Conservation (phyloP, 495 filamentous ascomycete species). For the Xylaria flabelliformis region DNA sequence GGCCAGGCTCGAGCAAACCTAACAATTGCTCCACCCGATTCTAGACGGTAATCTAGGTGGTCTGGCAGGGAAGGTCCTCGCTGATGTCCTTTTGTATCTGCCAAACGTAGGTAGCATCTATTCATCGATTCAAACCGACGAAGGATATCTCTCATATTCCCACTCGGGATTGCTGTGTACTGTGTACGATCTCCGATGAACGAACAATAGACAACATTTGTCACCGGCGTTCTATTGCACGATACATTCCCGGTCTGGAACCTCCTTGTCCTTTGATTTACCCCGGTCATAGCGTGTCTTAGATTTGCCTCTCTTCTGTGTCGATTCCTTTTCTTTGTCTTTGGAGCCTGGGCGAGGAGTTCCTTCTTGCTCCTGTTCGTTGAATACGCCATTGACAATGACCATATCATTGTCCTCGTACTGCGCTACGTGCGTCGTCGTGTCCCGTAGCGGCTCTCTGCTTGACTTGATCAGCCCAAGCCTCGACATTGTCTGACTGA, state of each 20-base stretch:
- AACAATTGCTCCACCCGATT: not conserved
- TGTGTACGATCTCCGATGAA: not conserved
- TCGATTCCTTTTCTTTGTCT: slow-evolving; percentile 44
- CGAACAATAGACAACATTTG: not conserved
- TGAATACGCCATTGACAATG: slow-evolving; percentile 46
- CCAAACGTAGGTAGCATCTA: not conserved
- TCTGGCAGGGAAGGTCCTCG: not conserved
- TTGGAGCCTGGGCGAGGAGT: slow-evolving; percentile 14
- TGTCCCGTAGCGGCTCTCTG: slow-evolving; percentile 52
- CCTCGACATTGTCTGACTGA: slow-evolving; percentile 70
- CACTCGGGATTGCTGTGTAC: not conserved
- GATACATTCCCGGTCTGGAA: slow-evolving; percentile 75
- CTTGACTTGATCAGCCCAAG: slow-evolving; percentile 61
- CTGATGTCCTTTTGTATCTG: not conserved
- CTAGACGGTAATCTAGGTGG: not conserved
- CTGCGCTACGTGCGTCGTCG: slow-evolving; percentile 40
- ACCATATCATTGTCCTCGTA: slow-evolving; percentile 46
- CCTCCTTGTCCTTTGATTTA: slow-evolving; percentile 48
- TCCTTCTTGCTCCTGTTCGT: slow-evolving; percentile 49
- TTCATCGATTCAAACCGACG: not conserved
- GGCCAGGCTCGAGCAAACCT: not conserved
- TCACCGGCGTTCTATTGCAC: slow-evolving; percentile 27
- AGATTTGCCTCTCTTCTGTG: slow-evolving; percentile 52
- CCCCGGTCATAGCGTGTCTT: slow-evolving; percentile 50
- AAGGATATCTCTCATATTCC: not conserved